phyloP scores from a whole-genome alignment of 2,329 filamentous ascomycete genomes.

The Waltergamsia citrina region DNA sequence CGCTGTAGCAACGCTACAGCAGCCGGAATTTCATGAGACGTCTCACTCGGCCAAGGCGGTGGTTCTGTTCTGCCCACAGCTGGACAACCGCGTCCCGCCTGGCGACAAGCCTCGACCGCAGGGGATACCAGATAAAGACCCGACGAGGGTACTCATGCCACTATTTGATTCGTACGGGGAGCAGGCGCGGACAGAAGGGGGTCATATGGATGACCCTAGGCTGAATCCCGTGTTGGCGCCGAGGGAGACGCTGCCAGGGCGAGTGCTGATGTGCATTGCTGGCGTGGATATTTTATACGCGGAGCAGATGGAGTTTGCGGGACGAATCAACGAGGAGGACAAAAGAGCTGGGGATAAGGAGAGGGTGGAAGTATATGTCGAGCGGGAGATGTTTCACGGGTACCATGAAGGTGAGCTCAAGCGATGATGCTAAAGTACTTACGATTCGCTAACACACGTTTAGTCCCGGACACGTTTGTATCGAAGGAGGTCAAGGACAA shows the following conservation, averaged over 20 bases:
- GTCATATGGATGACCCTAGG: constrained; percentile 18
- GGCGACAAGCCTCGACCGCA: constrained; percentile 26
- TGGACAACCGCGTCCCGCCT: constrained; percentile 28
- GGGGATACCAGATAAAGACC: constrained; percentile 24
- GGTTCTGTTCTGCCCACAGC: constrained; percentile 27
- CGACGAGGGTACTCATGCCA: constrained; percentile 23
- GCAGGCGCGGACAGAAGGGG: constrained; percentile 12
- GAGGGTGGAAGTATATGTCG: background rate
- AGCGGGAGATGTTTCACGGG: constrained; percentile 6
- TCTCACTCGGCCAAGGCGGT: constrained; percentile 20
- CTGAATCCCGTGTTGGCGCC: constrained; percentile 25
- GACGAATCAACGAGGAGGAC: constrained; percentile 18
- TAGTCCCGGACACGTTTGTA: constrained; percentile 4
- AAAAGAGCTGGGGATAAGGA: background rate
- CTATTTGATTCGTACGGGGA: constrained; percentile 33
- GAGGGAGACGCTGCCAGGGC: constrained; percentile 20
- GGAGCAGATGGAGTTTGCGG: constrained; percentile 27
- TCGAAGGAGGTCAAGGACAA: constrained; percentile 1
- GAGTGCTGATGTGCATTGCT: constrained; percentile 28
- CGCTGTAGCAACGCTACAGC: constrained; percentile 22
- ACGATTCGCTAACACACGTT: background rate
- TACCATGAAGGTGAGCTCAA: constrained; percentile 6
- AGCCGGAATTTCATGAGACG: constrained; percentile 10
- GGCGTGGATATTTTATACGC: constrained; percentile 28
- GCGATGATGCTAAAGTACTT: background rate